phyloP scores from a whole-genome alignment of 441 rosid genomes.

The Erysimum cheiri region DNA sequence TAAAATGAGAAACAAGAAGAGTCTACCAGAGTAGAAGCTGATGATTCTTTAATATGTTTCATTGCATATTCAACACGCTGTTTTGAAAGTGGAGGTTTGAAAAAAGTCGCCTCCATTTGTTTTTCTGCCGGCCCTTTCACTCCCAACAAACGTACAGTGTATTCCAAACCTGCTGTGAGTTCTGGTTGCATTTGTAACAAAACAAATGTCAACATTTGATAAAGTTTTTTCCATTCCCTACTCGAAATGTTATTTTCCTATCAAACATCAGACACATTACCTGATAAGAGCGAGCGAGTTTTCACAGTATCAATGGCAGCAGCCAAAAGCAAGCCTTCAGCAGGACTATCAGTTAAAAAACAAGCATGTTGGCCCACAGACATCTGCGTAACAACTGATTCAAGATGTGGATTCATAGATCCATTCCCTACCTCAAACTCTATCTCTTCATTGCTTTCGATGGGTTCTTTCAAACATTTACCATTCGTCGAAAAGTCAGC shows the following conservation, averaged over 20 bases:
- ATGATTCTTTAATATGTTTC: conserved; percentile 71
- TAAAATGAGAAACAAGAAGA: conserved; percentile 17
- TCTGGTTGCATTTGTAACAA: conserved; percentile 41
- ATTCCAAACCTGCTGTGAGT: conserved; percentile 56
- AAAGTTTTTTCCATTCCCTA: background rate
- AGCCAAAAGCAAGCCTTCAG: conserved; percentile 64
- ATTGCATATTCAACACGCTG: conserved; percentile 91
- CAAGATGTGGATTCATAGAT: conserved; percentile 66
- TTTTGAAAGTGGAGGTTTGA: conserved; percentile 92
- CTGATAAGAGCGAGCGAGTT: conserved; percentile 51
- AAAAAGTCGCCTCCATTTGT: conserved; percentile 90
- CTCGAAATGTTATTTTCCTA: background rate
- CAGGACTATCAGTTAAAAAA: conserved; percentile 44
- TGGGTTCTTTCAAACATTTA: conserved; percentile 56
- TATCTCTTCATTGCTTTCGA: conserved; percentile 79
- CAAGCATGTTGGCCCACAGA: conserved; percentile 80
- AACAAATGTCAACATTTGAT: background rate
- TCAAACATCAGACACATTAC: conserved; percentile 53
- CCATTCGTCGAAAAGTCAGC: background rate
- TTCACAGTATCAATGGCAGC: conserved; percentile 57
- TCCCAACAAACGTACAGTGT: conserved; percentile 58
- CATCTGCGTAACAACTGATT: conserved; percentile 75
- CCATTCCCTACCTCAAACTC: conserved; percentile 92
- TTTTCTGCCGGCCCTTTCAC: conserved; percentile 83
- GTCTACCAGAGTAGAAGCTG: conserved; percentile 74